Evolutionary conservation across 2,329 filamentous ascomycete species (phyloP).

Genomic region (Penicillium sp.): DNA sequence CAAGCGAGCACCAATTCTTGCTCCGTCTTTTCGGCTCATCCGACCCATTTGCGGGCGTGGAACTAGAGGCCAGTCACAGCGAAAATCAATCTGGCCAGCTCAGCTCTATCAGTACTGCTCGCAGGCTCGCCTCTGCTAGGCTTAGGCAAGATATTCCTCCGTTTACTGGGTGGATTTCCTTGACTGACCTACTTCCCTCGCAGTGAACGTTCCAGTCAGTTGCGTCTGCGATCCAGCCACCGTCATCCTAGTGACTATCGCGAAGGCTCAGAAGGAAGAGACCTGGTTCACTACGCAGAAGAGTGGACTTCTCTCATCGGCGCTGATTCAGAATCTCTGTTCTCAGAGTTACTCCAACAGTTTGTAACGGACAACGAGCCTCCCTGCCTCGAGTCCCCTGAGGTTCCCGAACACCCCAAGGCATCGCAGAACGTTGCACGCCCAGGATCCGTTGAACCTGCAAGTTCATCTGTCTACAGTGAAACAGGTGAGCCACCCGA

Average conservation of each 20-base stretch:
- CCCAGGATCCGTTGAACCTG: not conserved
- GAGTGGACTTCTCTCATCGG: conserved; percentile 1
- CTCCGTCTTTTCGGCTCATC: not conserved
- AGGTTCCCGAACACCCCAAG: not conserved
- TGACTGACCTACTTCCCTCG: not conserved
- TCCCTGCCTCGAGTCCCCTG: not conserved
- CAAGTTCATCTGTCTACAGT: conserved; percentile 1
- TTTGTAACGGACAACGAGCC: not conserved
- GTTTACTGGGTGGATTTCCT: not conserved
- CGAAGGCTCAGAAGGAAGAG: not conserved
- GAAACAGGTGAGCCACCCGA: conserved; percentile 1
- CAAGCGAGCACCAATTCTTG: not conserved
- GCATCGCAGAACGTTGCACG: not conserved
- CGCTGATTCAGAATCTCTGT: not conserved
- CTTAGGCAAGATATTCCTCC: not conserved
- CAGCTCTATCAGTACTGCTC: not conserved
- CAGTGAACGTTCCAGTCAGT: not conserved
- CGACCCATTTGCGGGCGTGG: conserved; percentile 1
- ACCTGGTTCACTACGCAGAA: not conserved
- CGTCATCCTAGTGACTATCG: not conserved
- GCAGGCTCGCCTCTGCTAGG: not conserved
- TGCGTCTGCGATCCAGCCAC: not conserved
- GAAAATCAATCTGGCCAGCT: not conserved
- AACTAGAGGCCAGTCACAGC: not conserved
- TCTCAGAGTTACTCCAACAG: not conserved